Conservation (phyloP, 2,329 filamentous ascomycete species). For the Aspergillus sp. region DNA sequence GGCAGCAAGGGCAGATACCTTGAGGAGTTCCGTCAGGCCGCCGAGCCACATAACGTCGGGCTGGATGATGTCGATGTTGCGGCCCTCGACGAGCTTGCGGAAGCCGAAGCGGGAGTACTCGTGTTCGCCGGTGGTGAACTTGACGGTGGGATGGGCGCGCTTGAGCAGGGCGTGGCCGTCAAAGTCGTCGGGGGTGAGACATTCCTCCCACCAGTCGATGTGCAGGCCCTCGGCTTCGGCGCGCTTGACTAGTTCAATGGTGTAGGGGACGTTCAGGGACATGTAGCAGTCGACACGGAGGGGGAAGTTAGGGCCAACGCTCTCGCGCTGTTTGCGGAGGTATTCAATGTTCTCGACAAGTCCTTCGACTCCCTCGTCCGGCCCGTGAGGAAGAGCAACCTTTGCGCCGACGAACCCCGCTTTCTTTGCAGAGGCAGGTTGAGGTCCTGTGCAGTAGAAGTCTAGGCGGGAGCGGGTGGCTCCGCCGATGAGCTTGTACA, state of each 20-base stretch:
- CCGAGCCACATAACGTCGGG: slow-evolving; percentile 98
- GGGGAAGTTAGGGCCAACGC: slow-evolving; percentile 85
- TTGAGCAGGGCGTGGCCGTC: slow-evolving; percentile 90
- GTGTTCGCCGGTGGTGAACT: slow-evolving; percentile 95
- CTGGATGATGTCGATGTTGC: slow-evolving; percentile 91
- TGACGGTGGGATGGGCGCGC: slow-evolving; percentile 81
- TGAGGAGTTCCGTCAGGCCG: slow-evolving; percentile 86
- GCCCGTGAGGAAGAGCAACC: slow-evolving; percentile 84
- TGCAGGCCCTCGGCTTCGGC: slow-evolving; percentile 76
- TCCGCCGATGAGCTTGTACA: slow-evolving; percentile 91
- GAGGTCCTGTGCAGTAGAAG: slow-evolving; percentile 94
- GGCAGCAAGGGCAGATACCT: slow-evolving; percentile 82
- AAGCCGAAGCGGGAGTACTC: slow-evolving; percentile 94
- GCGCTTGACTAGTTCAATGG: slow-evolving; percentile 83
- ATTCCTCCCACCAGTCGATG: slow-evolving; percentile 98
- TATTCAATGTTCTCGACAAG: slow-evolving; percentile 89
- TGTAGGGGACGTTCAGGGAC: slow-evolving; percentile 90
- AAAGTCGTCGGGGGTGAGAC: slow-evolving; percentile 84
- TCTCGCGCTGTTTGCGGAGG: slow-evolving; percentile 77
- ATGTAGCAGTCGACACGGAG: slow-evolving; percentile 97
- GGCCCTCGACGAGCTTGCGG: slow-evolving; percentile 87
- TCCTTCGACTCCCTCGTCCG: slow-evolving; percentile 79
- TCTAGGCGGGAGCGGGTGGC: slow-evolving; percentile 79
- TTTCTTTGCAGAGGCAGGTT: slow-evolving; percentile 73
- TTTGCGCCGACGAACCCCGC: slow-evolving; percentile 93